Evolutionary conservation across 1,284 basidiomycete species (phyloP).

Genomic region (Rhodotorula glutinis): DNA sequence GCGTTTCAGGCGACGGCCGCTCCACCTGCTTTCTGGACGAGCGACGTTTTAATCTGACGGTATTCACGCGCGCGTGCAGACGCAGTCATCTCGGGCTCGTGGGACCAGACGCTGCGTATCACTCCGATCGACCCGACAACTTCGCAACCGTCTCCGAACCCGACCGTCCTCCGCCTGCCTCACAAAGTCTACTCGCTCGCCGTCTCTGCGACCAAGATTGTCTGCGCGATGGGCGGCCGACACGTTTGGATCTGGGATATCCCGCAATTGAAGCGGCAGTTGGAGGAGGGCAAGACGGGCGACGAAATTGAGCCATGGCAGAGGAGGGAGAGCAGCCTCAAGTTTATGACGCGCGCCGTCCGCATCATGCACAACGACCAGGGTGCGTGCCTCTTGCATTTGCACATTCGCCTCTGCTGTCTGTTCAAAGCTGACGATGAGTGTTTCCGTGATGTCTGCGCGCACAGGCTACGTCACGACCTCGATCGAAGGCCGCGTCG

Average conservation of each 20-base stretch:
- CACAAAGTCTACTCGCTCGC: slow-evolving; percentile 82
- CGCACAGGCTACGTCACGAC: slow-evolving; percentile 80
- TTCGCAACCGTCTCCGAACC: slow-evolving; percentile 42
- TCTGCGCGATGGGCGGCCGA: slow-evolving; percentile 85
- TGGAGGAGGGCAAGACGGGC: slow-evolving; percentile 23
- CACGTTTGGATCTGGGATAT: slow-evolving; percentile 83
- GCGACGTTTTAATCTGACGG: not conserved
- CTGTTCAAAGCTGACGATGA: no score
- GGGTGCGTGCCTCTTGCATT: slow-evolving; percentile 56
- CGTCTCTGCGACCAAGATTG: slow-evolving; percentile 66
- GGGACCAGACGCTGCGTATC: slow-evolving; percentile 82
- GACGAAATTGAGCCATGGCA: slow-evolving; percentile 58
- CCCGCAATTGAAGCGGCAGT: slow-evolving; percentile 58
- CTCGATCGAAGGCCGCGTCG: slow-evolving; percentile 92
- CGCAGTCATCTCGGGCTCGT: slow-evolving; percentile 75
- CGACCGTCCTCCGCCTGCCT: slow-evolving; percentile 61
- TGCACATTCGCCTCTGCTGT: not conserved
- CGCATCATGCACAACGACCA: slow-evolving; percentile 89
- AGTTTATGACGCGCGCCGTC: slow-evolving; percentile 88
- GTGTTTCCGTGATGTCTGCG: not conserved
- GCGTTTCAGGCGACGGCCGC: slow-evolving; percentile 18
- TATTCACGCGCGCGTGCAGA: slow-evolving; percentile 54
- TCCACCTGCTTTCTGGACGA: not conserved
- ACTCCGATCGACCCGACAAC: slow-evolving; percentile 55
- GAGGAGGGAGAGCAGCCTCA: slow-evolving; percentile 84